Evolutionary conservation across 208 protist species (phyloP).

Genomic region (Strigomonas culicis): DNA sequence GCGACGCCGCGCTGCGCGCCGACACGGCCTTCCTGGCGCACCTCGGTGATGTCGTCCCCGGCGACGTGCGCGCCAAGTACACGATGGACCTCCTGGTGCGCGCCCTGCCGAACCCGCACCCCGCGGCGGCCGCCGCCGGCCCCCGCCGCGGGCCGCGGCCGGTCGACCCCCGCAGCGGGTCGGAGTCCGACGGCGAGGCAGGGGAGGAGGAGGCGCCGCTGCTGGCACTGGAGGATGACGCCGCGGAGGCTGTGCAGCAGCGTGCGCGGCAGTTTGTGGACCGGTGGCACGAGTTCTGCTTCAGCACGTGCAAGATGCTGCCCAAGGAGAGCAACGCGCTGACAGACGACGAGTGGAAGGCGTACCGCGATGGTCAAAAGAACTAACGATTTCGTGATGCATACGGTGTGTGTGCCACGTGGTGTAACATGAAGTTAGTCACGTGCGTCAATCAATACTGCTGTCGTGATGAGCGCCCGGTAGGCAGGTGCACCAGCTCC

Average conservation of each 20-base stretch:
- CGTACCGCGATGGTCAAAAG: background rate
- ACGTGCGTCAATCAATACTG: no score
- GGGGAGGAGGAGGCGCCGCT: background rate
- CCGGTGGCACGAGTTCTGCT: background rate
- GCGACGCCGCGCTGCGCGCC: background rate
- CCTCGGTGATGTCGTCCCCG: background rate
- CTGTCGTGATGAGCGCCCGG: no score
- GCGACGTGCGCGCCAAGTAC: slow-evolving; percentile 1
- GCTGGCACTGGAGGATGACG: background rate
- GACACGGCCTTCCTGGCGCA: slow-evolving; percentile 3
- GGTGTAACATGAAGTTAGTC: no score
- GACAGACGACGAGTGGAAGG: slow-evolving; percentile 4
- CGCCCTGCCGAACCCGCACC: background rate
- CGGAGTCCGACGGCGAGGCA: background rate
- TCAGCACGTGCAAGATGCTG: background rate
- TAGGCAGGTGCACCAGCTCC: no score
- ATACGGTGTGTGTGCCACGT: no score
- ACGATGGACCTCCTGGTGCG: slow-evolving; percentile 5
- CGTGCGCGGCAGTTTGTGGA: background rate
- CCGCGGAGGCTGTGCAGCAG: background rate
- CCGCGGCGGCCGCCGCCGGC: background rate
- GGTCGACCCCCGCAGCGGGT: background rate
- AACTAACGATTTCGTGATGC: no score
- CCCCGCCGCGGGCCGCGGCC: no score
- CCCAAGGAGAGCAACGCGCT: slow-evolving; percentile 1